Evolutionary conservation across 768 basidiomycete species (phyloP), one percentile per base, ranked within the genome.

Genomic region (Cyathus striatus): DNA sequence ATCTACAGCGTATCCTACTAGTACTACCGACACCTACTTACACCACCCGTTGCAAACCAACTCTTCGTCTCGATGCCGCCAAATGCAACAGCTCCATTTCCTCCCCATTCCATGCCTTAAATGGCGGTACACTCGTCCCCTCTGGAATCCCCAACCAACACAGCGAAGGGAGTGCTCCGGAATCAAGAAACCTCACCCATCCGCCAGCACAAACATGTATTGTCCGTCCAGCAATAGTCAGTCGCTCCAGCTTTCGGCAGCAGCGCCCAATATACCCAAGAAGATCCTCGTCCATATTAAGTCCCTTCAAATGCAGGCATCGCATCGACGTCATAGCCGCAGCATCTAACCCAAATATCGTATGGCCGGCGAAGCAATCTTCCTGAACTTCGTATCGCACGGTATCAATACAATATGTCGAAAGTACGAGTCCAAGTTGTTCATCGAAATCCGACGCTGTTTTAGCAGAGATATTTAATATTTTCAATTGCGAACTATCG

Each of bases 371-470:
- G 49, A 41, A 6, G 49, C 54, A 5, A 42, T 43, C 60, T 34
- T 50, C 52, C 35, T 57, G 53, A 9, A 68, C 68, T 42, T 75
- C 68, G 44, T 75, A 75, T 45, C 65, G 60, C 40, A 81, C 55
- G 21, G 54, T 61, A 42, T 66, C 60, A 16, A 81, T 55, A 22
- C 54, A 50, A 50, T 72, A 78, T 34, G 55, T 58, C 33, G 55
- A 61, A 21, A 79, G 57, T 44, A 76, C 49, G 26, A 64, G 54
- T 38, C 57, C 49, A 23, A 78, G 46, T 39, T 76, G 60, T 38
- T 72, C 68, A 38, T 71, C 65, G 38, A 64, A 61, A 9, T 65
- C 63, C 16, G 49, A 52, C 6, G 61, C 46, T 23, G 55, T 59
- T 33, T 55, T 55, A 17, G 67, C 62, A 14, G 52, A 57, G n/a